Evolutionary conservation across 2,329 filamentous ascomycete species (phyloP).

Genomic region (Ascocoryne sarcoides): DNA sequence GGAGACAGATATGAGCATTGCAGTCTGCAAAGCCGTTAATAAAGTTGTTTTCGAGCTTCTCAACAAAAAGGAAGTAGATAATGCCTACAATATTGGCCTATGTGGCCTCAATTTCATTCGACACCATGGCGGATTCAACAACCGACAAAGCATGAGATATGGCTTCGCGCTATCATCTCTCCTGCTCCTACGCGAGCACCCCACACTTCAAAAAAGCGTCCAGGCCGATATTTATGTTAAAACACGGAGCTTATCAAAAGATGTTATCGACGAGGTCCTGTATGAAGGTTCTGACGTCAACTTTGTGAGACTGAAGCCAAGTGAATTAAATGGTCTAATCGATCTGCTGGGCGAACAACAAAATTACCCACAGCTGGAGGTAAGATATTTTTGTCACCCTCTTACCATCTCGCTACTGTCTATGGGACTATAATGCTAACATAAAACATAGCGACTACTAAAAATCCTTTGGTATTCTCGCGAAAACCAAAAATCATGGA

Average conservation of each 20-base stretch:
- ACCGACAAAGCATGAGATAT: slow-evolving; percentile 31
- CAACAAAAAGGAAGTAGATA: slow-evolving; percentile 31
- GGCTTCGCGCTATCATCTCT: slow-evolving; percentile 39
- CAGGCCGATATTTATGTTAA: slow-evolving; percentile 25
- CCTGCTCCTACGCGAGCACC: slow-evolving; percentile 35
- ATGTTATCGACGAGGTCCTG: slow-evolving; percentile 34
- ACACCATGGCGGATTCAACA: slow-evolving; percentile 34
- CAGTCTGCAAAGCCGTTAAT: slow-evolving; percentile 34
- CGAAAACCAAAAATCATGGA: slow-evolving; percentile 10
- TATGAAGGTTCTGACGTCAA: slow-evolving; percentile 35
- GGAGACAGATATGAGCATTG: slow-evolving; percentile 32
- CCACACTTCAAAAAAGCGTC: slow-evolving; percentile 24
- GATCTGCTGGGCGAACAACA: slow-evolving; percentile 38
- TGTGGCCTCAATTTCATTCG: slow-evolving; percentile 36
- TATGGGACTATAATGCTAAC: too few relatives aligned
- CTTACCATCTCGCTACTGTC: not conserved
- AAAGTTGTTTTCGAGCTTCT: slow-evolving; percentile 24
- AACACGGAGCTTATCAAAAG: slow-evolving; percentile 31
- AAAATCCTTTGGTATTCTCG: slow-evolving; percentile 11
- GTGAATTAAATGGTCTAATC: slow-evolving; percentile 37
- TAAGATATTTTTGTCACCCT: slow-evolving; percentile 11
- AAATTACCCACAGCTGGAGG: slow-evolving; percentile 39
- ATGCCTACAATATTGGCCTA: slow-evolving; percentile 34
- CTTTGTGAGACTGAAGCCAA: slow-evolving; percentile 34
- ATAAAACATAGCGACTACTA: slow-evolving; percentile 5